phyloP scores from a whole-genome alignment of 2,329 filamentous ascomycete species.

The Aspergillus sp. region DNA sequence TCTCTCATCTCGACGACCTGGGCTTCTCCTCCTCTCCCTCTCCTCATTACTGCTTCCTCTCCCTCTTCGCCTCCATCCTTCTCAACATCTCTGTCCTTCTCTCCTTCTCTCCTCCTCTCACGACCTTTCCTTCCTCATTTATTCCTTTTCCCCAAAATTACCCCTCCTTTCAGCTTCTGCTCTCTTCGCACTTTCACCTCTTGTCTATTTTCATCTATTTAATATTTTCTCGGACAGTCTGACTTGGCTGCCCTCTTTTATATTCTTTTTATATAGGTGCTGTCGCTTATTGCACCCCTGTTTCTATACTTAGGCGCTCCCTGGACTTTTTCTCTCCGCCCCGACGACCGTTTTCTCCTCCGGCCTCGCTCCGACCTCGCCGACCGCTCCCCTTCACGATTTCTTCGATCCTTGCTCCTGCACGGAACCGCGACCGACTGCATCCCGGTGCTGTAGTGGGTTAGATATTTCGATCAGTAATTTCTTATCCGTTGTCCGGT shows the following conservation, averaged over 20 bases:
- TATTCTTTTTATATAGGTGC: slow-evolving; percentile 12
- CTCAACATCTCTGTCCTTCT: background rate
- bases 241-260: slow-evolving; percentile 9
- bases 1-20: background rate
- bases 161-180: slow-evolving; percentile 24
- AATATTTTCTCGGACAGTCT: slow-evolving; percentile 12
- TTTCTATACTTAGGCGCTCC: slow-evolving; percentile 16
- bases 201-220: slow-evolving; percentile 13
- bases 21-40: background rate
- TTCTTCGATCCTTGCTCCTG: slow-evolving; percentile 12
- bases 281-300: slow-evolving; percentile 5
- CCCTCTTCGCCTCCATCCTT: slow-evolving; percentile 1
- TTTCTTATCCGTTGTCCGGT: slow-evolving; percentile 26
- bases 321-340: slow-evolving; percentile 1
- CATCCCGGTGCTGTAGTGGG: slow-evolving; percentile 35
- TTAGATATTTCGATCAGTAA: slow-evolving; percentile 22
- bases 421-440: slow-evolving; percentile 15
- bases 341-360: slow-evolving; percentile 7
- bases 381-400: slow-evolving; percentile 4
- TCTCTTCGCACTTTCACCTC: slow-evolving; percentile 14
- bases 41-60: background rate
- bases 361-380: slow-evolving; percentile 12
- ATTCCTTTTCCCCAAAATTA: slow-evolving; percentile 15
- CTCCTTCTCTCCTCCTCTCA: slow-evolving; percentile 5
- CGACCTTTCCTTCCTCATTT: slow-evolving; percentile 7